phyloP scores from a whole-genome alignment of 2,329 filamentous ascomycete species.

The Penicillium crustosum region DNA sequence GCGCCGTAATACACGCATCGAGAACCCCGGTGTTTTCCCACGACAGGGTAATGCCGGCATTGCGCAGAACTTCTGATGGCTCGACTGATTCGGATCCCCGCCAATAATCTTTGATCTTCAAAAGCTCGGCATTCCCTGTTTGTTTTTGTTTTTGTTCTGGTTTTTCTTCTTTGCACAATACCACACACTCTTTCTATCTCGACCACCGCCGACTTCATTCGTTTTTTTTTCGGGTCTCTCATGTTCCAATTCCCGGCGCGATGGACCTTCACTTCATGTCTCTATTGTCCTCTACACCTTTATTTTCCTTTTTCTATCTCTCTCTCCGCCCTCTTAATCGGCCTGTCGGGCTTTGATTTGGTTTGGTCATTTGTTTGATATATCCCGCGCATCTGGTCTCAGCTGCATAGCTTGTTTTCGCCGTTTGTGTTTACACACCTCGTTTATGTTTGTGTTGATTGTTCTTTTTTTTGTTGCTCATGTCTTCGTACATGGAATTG shows the following conservation, averaged over 20 bases:
- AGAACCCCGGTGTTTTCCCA: conserved; percentile 83
- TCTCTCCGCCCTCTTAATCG: conserved; percentile 7
- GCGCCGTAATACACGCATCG: conserved; percentile 88
- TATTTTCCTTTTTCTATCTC: conserved; percentile 9
- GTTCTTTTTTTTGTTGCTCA: neutral
- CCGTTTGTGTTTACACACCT: neutral
- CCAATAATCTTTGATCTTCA: conserved; percentile 3
- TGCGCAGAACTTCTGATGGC: conserved; percentile 81
- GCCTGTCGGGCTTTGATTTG: conserved; percentile 6
- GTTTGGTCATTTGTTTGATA: conserved; percentile 21
- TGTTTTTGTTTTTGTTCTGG: neutral
- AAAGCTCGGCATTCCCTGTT: conserved; percentile 17
- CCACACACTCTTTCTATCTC: conserved; percentile 10
- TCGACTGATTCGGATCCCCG: conserved; percentile 26
- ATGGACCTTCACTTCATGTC: conserved; percentile 29
- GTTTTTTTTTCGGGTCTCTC: conserved; percentile 18
- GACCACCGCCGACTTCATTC: conserved; percentile 24
- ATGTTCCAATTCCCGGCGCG: conserved; percentile 21
- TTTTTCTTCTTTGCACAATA: conserved; percentile 8
- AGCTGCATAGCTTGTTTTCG: conserved; percentile 19
- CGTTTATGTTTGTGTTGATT: neutral
- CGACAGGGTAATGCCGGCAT: conserved; percentile 90
- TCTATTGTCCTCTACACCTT: conserved; percentile 22
- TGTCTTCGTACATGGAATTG: conserved; percentile 1
- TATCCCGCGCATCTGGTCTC: conserved; percentile 23